Base-by-base conservation (phyloP, 768 basidiomycete species). In the Suillus tomentosus region DNA sequence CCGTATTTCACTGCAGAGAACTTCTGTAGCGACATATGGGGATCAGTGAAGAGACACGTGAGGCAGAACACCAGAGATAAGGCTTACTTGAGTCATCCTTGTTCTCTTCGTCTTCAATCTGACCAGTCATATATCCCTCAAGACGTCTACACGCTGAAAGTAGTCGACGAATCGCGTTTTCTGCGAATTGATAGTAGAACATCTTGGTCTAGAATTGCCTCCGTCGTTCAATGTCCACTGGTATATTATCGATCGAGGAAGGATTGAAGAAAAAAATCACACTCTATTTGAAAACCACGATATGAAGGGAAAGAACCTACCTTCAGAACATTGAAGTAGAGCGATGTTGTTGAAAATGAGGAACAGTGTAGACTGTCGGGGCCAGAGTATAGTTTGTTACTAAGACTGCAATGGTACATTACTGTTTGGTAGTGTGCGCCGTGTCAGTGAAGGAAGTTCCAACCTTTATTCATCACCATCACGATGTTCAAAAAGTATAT, bases 1-100 rank as follows among this genome's bases (percentile, higher is more conserved):
- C 90, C 94, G 96, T 77, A 96, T 90, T 70, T 96, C 95, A 76
- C 93, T 92, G 78, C 94, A 96, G 42, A 98, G 84, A 31, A 97
- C 94, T 75, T 99, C 96, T 34, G 95, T 95, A 17, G 94, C 91
- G 24, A 95, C 87, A 71, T 93, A 91, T 2, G 96, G 94, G 76
- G 47, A 59, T 61, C 22, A 27, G 19, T 53, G 24, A 22, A 9
- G 27, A n/a, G 37, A 39, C 68, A 37, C 62, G 67, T 60, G 60
- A n/a, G 53, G 50, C 14, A 64, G 42, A 37, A 17, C 48, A 56
- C 31, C n/a, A 22, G 42, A 62, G 22, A 63, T 54, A 40, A 40
- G 45, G 39, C 55, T 60, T 77, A 94, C 93, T 93, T 94, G 85
- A 90, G 92, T 64, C 84, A 81, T 51, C 87, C 90, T 71, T 82